phyloP scores from a whole-genome alignment of 805 yeast species.

The Yarrowia hollandica region DNA sequence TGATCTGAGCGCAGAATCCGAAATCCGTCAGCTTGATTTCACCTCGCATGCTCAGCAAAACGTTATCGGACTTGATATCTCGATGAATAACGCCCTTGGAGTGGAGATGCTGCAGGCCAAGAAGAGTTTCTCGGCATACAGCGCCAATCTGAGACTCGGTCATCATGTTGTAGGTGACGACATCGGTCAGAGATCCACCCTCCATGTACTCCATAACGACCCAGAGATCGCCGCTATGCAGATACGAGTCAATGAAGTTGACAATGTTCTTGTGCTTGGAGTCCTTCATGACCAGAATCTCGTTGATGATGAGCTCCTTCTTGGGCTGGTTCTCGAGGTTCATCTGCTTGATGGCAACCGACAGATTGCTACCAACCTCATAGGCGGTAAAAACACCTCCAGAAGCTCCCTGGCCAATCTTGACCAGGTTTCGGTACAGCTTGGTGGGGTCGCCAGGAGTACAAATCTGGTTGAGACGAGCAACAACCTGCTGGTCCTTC shows the following conservation, averaged over 20 bases:
- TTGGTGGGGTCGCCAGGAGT: conserved; percentile 80
- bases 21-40: conserved; percentile 93
- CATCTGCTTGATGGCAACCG: conserved; percentile 96
- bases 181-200: conserved; percentile 95
- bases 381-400: conserved; percentile 90
- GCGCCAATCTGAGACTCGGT: conserved; percentile 95
- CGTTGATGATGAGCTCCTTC: conserved; percentile 92
- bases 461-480: conserved; percentile 72
- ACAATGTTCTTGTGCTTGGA: conserved; percentile 93
- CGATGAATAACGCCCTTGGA: conserved; percentile 91
- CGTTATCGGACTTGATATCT: conserved; percentile 94
- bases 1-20: conserved; percentile 94
- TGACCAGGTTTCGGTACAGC: conserved; percentile 55
- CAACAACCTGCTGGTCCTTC: conserved; percentile 68
- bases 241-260: conserved; percentile 86
- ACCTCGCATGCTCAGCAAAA: conserved; percentile 77
- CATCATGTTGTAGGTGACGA: conserved; percentile 85
- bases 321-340: conserved; percentile 87
- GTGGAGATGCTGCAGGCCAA: conserved; percentile 84
- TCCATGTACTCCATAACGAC: conserved; percentile 99
- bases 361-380: conserved; percentile 54
- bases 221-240: conserved; percentile 83
- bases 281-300: conserved; percentile 94
- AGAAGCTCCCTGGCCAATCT: conserved; percentile 92
- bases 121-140: conserved; percentile 85